phyloP scores from a whole-genome alignment of 1,139 yeast genomes.

The Hemisphaericaspora xylofermentans region DNA sequence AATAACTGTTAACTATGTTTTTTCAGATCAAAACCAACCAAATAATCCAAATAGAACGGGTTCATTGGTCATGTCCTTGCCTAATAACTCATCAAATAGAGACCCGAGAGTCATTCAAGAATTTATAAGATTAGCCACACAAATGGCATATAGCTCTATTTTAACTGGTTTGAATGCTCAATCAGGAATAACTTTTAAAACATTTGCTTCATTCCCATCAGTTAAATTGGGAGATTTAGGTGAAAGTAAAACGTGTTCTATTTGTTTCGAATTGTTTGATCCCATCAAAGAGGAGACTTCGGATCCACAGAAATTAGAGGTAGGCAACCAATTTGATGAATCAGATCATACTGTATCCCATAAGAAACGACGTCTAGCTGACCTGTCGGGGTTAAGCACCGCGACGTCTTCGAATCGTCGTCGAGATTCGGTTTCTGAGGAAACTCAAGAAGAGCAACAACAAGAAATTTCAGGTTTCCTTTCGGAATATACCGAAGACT shows the following conservation, averaged over 20 bases:
- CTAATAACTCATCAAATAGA: slow-evolving; percentile 58
- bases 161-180: slow-evolving; percentile 42
- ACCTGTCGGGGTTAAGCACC: slow-evolving; percentile 9
- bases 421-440: neutral
- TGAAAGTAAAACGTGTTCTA: slow-evolving; percentile 50
- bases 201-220: slow-evolving; percentile 50
- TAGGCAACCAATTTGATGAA: slow-evolving; percentile 12
- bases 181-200: slow-evolving; percentile 51
- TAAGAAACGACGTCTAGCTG: slow-evolving; percentile 10
- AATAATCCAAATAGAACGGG: slow-evolving; percentile 49
- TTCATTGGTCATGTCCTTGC: slow-evolving; percentile 58
- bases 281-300: slow-evolving; percentile 15
- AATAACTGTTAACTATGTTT: slow-evolving; percentile 47
- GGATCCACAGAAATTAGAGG: no score
- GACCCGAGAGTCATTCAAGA: slow-evolving; percentile 55
- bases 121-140: slow-evolving; percentile 65
- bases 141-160: slow-evolving; percentile 64
- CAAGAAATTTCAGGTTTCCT: slow-evolving; percentile 15
- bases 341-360: slow-evolving; percentile 5
- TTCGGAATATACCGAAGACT: slow-evolving; percentile 31
- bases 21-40: slow-evolving; percentile 44
- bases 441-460: slow-evolving; percentile 5
- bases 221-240: slow-evolving; percentile 25
- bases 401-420: slow-evolving; percentile 9
- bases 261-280: slow-evolving; percentile 62